Percentiles rank a stretch among this genome's conserved stretches.
phyloP scores from a whole-genome alignment of 2,329 filamentous ascomycete species.

The Emergomyces orientalis region DNA sequence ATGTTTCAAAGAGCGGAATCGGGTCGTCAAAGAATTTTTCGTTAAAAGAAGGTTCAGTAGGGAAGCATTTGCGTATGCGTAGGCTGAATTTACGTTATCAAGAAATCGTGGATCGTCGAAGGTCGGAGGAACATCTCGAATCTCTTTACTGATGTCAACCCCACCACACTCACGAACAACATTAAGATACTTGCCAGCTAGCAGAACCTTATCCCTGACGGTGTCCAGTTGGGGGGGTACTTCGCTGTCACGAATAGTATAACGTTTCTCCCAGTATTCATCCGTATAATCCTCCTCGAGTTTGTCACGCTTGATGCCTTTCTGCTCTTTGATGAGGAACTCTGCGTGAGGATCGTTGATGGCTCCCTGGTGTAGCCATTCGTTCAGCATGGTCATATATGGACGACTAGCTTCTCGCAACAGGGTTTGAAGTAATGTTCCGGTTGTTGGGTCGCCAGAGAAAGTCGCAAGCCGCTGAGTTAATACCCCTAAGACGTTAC shows the following conservation, averaged over 20 bases:
- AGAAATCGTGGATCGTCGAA: conserved; percentile 89
- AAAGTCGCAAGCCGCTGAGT: conserved; percentile 77
- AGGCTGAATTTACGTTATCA: conserved; percentile 91
- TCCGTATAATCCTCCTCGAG: conserved; percentile 96
- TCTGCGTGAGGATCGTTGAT: conserved; percentile 92
- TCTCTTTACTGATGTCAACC: conserved; percentile 82
- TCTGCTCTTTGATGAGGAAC: conserved; percentile 91
- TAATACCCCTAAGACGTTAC: conserved; percentile 79
- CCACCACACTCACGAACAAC: conserved; percentile 95
- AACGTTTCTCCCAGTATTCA: conserved; percentile 97
- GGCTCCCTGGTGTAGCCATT: conserved; percentile 93
- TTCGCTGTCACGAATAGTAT: conserved; percentile 84
- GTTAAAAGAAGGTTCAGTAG: conserved; percentile 84
- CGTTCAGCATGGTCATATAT: conserved; percentile 97
- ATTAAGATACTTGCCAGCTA: conserved; percentile 96
- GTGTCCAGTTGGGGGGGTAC: conserved; percentile 84
- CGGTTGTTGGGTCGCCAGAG: conserved; percentile 85
- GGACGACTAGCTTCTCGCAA: conserved; percentile 81
- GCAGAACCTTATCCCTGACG: conserved; percentile 85
- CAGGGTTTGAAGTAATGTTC: conserved; percentile 68
- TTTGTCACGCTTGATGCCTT: conserved; percentile 82
- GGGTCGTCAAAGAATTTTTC: conserved; percentile 78
- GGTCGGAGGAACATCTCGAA: conserved; percentile 77
- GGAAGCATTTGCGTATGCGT: conserved; percentile 90
- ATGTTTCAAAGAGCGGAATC: conserved; percentile 86